phyloP scores from a whole-genome alignment of 768 basidiomycete species.

The Suillus tomentosus region DNA sequence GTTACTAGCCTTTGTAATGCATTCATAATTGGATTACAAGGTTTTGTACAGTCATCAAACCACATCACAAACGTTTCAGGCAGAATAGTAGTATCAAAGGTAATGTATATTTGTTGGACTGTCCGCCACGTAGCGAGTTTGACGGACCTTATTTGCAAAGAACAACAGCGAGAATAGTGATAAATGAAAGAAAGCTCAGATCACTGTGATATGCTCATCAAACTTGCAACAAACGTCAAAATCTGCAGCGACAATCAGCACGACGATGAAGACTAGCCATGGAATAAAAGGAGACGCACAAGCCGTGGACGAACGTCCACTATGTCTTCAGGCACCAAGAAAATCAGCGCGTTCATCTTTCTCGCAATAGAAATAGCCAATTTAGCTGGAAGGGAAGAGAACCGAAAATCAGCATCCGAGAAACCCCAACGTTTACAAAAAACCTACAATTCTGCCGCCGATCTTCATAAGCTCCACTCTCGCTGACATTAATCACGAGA shows the following conservation, averaged over 20 bases:
- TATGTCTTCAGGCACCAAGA: constrained; percentile 96
- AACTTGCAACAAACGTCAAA: constrained; percentile 91
- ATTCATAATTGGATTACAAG: constrained; percentile 1
- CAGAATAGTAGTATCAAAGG: not conserved
- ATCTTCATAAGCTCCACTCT: constrained; percentile 77
- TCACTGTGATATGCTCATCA: constrained; percentile 72
- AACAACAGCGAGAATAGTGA: constrained; percentile 1
- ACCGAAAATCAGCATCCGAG: constrained; percentile 6
- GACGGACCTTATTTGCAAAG: not conserved
- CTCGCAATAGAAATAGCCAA: constrained; percentile 97
- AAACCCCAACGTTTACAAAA: not conserved
- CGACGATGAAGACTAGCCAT: not conserved
- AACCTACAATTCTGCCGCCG: constrained; percentile 86
- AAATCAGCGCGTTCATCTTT: constrained; percentile 95
- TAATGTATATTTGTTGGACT: not conserved
- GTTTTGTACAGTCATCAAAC: not conserved
- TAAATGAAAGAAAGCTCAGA: constrained; percentile 4
- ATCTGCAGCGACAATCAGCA: constrained; percentile 52
- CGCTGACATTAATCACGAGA: constrained; percentile 65
- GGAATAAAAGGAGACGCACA: constrained; percentile 47
- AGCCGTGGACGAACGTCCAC: constrained; percentile 91
- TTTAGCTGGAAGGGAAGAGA: constrained; percentile 64
- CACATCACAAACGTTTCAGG: not conserved
- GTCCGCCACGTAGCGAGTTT: not conserved
- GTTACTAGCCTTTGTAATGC: constrained; percentile 11